Evolutionary conservation across 495 filamentous ascomycete genomes (phyloP), one percentile per base, ranked within the genome.

Genomic region (Neurospora africana): DNA sequence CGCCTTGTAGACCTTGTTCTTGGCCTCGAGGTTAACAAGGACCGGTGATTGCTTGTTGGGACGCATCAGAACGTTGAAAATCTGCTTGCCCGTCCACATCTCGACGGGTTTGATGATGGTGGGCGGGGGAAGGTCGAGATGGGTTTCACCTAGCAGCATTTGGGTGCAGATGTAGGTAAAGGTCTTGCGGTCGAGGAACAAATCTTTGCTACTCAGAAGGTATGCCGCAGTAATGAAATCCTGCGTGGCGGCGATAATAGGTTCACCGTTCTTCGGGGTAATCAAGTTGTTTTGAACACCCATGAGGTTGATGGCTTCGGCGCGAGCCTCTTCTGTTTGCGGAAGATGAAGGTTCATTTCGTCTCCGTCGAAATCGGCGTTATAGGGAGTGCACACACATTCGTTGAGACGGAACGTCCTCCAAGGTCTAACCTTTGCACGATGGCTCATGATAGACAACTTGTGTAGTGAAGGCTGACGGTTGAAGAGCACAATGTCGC

Each of bases 261-360:
- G 95, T 78, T 97, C 94, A 80, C 95, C 95, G 82, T 98, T 98
- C 79, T 97, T 97, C 0, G 95, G 95, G 0, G 95, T 99, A 15
- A 89, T 91, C 67, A 99, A 81, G 78, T 99, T 99, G 83, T 98
- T 89, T 81, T 98, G 97, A 3, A 99, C 95, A 68, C 96, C 96
- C 96, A 99, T 99, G 53, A 99, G 82, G 78, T 94, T 92, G 81
- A 97, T 95, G 0, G 95, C 95, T 78, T 99, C 95, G 11, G 95
- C 95, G 13, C 95, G 89, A 30, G 95, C 93, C 81, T 99, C 96
- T 76, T 99, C 95, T 21, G 91, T 92, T 79, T 99, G 95, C 9
- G 95, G 96, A 53, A 99, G 96, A 86, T 99, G 95, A 81, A 99
- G 88, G 79, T 99, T 99, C 95, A 99, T 99, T 82, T 99, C 95